Evolutionary conservation across 2,329 filamentous ascomycete species (phyloP), one percentile per base, ranked within the genome.

Genomic region (Acrocalymma vagum): DNA sequence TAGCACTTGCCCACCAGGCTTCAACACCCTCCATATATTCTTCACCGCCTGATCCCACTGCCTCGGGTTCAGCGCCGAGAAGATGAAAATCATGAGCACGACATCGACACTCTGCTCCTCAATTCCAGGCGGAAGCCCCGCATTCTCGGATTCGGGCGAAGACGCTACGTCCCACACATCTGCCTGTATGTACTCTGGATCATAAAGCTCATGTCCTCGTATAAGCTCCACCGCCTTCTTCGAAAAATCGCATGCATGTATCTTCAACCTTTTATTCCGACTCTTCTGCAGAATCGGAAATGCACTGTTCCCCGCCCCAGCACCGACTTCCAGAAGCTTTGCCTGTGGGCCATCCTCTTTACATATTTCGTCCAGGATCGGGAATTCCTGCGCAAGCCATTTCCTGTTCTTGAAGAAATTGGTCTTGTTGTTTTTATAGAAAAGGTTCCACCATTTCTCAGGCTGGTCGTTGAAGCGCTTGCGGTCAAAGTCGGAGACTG

Each of bases 371-470:
- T 80, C 82, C n/a, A 99, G 76, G 4, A 97, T 76, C 0, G 94
- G 94, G 53, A 99, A 99, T 70, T 99, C 94, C 70, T 97, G 93
- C 52, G 88, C 87, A 21, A 99, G 76, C 94, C 94, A 99, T 69
- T 97, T 97, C 51, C 94, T 83, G 67, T 99, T 88, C 74, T 99
- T 99, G 83, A 99, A 99, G 74, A 99, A 99, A 65, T 97, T 97
- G 60, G 86, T 83, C 14, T 88, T 89, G 72, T 99, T 97, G 75
- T 97, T 96, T 73, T 94, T 92, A 78, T 99, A 99, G 74, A 99
- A 99, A 39, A 88, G 76, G 63, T 99, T 94, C 94, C 94, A 99
- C 90, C 91, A 97, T 71, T 91, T 95, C 48, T 90, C 92, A 1
- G 94, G 94, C 53, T 95, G 83, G 29, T 80, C 77, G 68, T 96